Evolutionary conservation across 2,329 filamentous ascomycete species (phyloP).

Genomic region (Venturia effusa): DNA sequence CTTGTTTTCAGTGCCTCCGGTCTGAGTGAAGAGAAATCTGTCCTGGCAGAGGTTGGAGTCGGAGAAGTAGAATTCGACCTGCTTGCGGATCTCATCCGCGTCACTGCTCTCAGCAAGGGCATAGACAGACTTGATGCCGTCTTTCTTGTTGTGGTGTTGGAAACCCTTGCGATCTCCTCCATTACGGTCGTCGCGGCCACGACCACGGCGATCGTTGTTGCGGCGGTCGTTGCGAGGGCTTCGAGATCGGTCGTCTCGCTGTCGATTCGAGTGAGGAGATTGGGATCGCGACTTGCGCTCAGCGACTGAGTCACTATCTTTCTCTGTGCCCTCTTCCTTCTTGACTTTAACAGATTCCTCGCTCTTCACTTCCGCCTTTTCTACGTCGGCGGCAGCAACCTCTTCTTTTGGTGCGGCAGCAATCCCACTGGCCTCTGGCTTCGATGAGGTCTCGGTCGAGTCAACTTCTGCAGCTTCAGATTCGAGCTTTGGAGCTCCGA

Average conservation of each 20-base stretch:
- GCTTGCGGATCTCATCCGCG: conserved; percentile 69
- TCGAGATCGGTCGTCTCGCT: not conserved
- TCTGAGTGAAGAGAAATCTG: conserved; percentile 71
- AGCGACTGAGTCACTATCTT: not conserved
- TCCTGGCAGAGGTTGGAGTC: conserved; percentile 84
- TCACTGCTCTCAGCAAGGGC: conserved; percentile 62
- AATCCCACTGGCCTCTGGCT: not conserved
- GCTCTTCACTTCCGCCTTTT: conserved; percentile 1
- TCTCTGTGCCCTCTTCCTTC: not conserved
- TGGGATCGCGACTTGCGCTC: not conserved
- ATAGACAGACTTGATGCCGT: conserved; percentile 56
- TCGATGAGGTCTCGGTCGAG: conserved; percentile 10
- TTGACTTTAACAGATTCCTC: not conserved
- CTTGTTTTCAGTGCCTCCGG: conserved; percentile 70
- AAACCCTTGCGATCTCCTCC: not conserved
- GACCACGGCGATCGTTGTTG: not conserved
- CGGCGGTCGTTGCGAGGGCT: not conserved
- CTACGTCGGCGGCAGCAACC: not conserved
- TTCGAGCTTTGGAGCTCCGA: not conserved
- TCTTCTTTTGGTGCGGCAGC: not conserved
- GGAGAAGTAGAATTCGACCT: conserved; percentile 95
- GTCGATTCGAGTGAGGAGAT: not conserved
- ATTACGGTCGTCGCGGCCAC: not conserved
- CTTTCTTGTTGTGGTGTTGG: conserved; percentile 1
- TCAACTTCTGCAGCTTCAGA: conserved; percentile 12